Evolutionary conservation across 805 yeast species (phyloP), one percentile per base, ranked within the genome.

Genomic region (Candida caryicola): DNA sequence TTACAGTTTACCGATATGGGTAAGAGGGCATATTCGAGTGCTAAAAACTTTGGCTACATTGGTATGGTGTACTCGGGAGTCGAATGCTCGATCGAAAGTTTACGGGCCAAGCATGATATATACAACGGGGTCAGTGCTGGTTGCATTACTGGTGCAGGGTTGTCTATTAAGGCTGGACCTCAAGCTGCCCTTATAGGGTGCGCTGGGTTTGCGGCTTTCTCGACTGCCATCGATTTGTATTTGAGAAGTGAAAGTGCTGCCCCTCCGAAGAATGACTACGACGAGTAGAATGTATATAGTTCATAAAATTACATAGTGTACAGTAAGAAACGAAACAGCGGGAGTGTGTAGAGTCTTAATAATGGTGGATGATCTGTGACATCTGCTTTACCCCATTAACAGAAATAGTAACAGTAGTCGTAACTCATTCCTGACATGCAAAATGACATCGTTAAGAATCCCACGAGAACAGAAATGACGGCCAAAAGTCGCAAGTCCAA

Each of bases 141-240:
- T 2, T 93, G 97, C 64, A 70, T 91, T 26, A 93, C 99, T 1
- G 99, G 99, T 31, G 99, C 96, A 23, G 97, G 96, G 0, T 73
- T 93, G 36, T 95, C 97, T 2, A 75, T 85, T 50, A 87, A 85
- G 57, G 79, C 93, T 33, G 99, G 99, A 1, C 99, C 99, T 1
- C 89, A 82, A 52, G 95, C 95, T 19, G 93, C 96, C 0, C 52
- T 81, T 17, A 59, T 90, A 41, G 99, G 99, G 1, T 93, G 98
- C 71, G 96, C 95, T 18, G 99, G 97, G 6, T 93, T 93, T 68
- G 97, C 98, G 2, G 95, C 93, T 5, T 93, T 93, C 60, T 83
- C 95, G 39, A 81, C 88, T 3, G 95, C 95, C 5, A 79, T 90
- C 42, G 96, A 90, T 57, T 59, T 85, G 48, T 90, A 90, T 53